Base-by-base conservation (phyloP, 2,329 filamentous ascomycete species). In the Aureobasidium sp. region DNA sequence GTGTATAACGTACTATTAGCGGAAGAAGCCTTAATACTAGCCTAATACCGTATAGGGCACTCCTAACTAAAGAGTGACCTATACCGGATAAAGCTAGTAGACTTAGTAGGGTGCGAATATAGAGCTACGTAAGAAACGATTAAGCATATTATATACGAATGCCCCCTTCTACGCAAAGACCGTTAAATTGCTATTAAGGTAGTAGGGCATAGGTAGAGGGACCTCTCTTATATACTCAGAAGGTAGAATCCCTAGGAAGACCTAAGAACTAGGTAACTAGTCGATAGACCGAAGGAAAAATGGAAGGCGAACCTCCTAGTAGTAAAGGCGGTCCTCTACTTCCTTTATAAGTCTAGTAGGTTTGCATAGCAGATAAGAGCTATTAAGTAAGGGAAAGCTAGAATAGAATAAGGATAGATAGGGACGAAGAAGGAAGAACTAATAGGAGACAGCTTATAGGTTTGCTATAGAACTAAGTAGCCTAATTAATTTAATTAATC, bases 391-490 rank as follows among this genome's bases (percentile, higher is more conserved):
- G 37, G 3, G 50, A 25, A 54, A 42, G 50, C 50, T 54, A 54
- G 36, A 54, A 54, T 54, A 10, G 50, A 54, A 54, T 36, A 41
- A 54, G 50, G 50, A 34, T 5, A 54, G 37, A 54, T 32, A 54
- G 21, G 50, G 37, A 41, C 25, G 32, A 9, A 3, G 25, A 30
- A 54, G 37, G 25, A 29, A 54, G 50, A 42, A 54, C 50, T 13
- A 32, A 37, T 42, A 54, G 50, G 37, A 42, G 50, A 30, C 27
- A 27, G 50, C 50, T 54, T 29, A 54, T 54, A 42, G 37, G 50
- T 41, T 54, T 21, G 21, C 50, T 13, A 27, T 54, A 54, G 50
- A 54, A 32, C 50, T 11, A 54, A 54, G 50, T 54, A 54, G 50
- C 50, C 50, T 54, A 25, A 54, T 54, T 8, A 54, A 54, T n/a